Percentiles rank a stretch among this genome's conserved stretches.
Evolutionary conservation across 495 filamentous ascomycete species (phyloP).

Genomic region (Durotheca rogersii): DNA sequence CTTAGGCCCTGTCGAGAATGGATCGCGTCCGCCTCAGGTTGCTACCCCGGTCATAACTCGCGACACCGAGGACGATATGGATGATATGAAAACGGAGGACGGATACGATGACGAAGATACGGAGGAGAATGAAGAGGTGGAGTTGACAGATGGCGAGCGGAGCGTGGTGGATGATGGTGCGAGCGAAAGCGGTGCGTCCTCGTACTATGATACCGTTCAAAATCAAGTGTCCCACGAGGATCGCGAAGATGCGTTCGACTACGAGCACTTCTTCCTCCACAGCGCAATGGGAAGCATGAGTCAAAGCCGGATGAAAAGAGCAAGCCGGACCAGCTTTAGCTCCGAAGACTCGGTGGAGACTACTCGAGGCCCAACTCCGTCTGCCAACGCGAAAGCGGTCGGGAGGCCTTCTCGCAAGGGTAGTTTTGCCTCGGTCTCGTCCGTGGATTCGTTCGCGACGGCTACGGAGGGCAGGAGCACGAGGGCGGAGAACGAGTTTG

Average conservation of each 20-base stretch:
- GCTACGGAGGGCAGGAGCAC: conserved; percentile 64
- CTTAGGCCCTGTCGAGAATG: not conserved
- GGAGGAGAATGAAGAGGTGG: conserved; percentile 5
- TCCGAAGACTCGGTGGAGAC: conserved; percentile 77
- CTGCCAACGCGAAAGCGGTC: conserved; percentile 19
- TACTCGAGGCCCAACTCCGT: conserved; percentile 54
- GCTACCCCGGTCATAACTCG: not conserved
- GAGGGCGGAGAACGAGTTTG: conserved; percentile 18
- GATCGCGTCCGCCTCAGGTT: not conserved
- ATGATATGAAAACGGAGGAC: conserved; percentile 43
- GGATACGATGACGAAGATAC: conserved; percentile 26
- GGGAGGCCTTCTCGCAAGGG: conserved; percentile 52
- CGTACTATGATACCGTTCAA: conserved; percentile 58
- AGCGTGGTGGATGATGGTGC: conserved; percentile 34
- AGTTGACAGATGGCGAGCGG: conserved; percentile 25
- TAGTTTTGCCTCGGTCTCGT: conserved; percentile 71
- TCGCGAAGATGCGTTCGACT: conserved; percentile 95
- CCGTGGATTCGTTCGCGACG: conserved; percentile 79
- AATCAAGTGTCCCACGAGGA: conserved; percentile 75
- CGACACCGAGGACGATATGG: conserved; percentile 32
- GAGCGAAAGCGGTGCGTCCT: conserved; percentile 55
- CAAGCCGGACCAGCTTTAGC: conserved; percentile 57
- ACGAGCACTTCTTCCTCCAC: conserved; percentile 92
- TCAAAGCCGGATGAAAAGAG: conserved; percentile 44
- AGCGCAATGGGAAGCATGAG: conserved; percentile 77